phyloP scores from a whole-genome alignment of 2,329 filamentous ascomycete genomes.

The Coniochaeta sp. region DNA sequence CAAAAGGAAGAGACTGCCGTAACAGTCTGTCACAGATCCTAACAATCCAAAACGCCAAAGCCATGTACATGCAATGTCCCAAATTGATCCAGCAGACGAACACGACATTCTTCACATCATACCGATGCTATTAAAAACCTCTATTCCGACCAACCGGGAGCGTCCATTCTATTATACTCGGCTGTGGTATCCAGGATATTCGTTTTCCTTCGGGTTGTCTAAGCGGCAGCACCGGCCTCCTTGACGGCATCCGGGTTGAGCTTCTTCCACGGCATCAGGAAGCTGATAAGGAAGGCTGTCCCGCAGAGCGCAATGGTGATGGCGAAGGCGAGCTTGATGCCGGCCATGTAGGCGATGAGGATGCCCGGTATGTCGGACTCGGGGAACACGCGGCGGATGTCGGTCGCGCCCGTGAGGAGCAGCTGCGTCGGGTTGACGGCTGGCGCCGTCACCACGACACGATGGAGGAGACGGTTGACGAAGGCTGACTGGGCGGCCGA shows the following conservation, averaged over 20 bases:
- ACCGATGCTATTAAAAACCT: background rate
- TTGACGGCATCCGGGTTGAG: conserved; percentile 9
- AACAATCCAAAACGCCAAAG: background rate
- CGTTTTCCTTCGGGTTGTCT: too few species aligned
- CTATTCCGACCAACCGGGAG: background rate
- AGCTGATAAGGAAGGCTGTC: conserved; percentile 18
- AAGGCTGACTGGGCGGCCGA: conserved; percentile 33
- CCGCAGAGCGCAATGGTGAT: conserved; percentile 37
- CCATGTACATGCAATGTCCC: background rate
- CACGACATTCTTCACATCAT: background rate
- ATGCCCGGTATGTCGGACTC: conserved; percentile 39
- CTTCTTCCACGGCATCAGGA: conserved; percentile 20
- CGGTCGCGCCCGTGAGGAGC: conserved; percentile 36
- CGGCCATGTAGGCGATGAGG: conserved; percentile 50
- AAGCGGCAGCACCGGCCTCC: conserved; percentile 2
- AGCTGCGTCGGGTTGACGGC: conserved; percentile 22
- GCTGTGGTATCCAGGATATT: too few species aligned
- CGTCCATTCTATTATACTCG: background rate
- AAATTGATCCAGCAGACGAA: background rate
- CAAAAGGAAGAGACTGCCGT: background rate
- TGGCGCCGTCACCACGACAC: conserved; percentile 19
- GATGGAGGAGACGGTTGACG: conserved; percentile 24
- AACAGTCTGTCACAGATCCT: background rate
- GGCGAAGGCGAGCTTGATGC: conserved; percentile 52
- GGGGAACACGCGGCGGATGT: conserved; percentile 41